A percentile compares a stretch with the other conserved stretches of the same genome.
Evolutionary conservation across 441 rosid genomes (phyloP).

Genomic region (Gossypium trilobum): DNA sequence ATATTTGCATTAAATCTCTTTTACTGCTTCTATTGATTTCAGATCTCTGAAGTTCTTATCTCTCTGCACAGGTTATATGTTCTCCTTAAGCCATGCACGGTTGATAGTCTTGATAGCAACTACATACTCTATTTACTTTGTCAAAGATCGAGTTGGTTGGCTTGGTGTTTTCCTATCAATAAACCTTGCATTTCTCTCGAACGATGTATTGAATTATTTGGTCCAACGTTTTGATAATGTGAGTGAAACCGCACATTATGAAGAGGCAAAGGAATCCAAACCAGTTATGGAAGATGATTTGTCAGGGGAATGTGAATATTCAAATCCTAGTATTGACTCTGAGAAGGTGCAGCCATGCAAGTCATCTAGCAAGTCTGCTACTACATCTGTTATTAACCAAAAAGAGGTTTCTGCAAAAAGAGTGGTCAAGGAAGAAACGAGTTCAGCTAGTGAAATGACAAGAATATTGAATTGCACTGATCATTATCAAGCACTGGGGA

Average conservation of each 20-base stretch:
- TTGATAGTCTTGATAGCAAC: slow-evolving; percentile 71
- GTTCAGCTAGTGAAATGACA: slow-evolving; percentile 76
- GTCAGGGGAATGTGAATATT: slow-evolving; percentile 46
- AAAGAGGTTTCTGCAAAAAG: slow-evolving; percentile 39
- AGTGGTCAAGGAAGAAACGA: slow-evolving; percentile 44
- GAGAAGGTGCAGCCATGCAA: slow-evolving; percentile 58
- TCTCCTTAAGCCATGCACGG: slow-evolving; percentile 87
- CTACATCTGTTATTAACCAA: slow-evolving; percentile 39
- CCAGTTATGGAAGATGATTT: slow-evolving; percentile 54
- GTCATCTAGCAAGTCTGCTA: slow-evolving; percentile 50
- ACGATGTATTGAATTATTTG: slow-evolving; percentile 61
- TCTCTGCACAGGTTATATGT: slow-evolving; percentile 67
- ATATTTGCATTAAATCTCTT: background rate
- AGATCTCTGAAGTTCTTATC: background rate
- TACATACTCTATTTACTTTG: slow-evolving; percentile 63
- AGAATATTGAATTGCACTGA: slow-evolving; percentile 64
- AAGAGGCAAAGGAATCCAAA: slow-evolving; percentile 63
- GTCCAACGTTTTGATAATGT: slow-evolving; percentile 75
- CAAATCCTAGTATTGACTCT: slow-evolving; percentile 48
- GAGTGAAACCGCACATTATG: slow-evolving; percentile 45
- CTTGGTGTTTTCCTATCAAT: slow-evolving; percentile 71
- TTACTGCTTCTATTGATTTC: background rate
- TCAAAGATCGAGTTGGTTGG: slow-evolving; percentile 94
- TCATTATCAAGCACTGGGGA: slow-evolving; percentile 81
- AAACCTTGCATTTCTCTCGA: slow-evolving; percentile 88